Evolutionary conservation across 2,329 filamentous ascomycete species (phyloP), one percentile per base, ranked within the genome.

Genomic region (Akanthomyces lecanii): DNA sequence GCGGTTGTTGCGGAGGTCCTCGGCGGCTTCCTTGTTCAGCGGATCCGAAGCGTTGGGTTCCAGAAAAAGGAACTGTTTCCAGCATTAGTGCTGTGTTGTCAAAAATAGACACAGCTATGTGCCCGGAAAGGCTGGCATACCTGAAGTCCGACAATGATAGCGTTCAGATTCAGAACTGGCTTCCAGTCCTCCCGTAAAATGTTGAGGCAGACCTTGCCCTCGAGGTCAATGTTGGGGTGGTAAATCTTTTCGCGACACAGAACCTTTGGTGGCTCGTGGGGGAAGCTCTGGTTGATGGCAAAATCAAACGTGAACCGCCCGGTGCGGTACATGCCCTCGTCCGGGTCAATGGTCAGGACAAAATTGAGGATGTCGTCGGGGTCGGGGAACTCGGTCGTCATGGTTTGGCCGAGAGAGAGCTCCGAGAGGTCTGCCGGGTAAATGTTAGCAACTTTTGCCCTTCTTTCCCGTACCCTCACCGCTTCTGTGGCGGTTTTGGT

Each of bases 131-230:
- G 23, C 2, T 2, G 4, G 72, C 80, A 50, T 78, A 91, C 89
- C 85, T 93, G 91, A 73, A 99, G 79, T 48, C 95, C 95, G 60
- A 98, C 92, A 69, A 99, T 95, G 47, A 98, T 92, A 18, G 95
- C 93, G 73, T 98, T 97, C 74, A 99, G 77, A 75, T 98, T 98
- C 73, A 99, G 79, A 51, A 99, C 95, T 0, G 95, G 95, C 82
- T 98, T 99, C 95, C 95, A 99, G 79, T 99, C 95, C 79, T 99
- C 95, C 66, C 95, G 83, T 72, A 99, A 78, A 71, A 99, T 99
- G 76, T 99, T 99, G 72, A 99, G 79, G 80, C 95, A 99, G 66
- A 99, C 93, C 74, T 99, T 99, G 69, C 95, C 95, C 75, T 98
- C 92, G 47, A 97, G 84, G 73, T 99, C 95, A 74, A 99, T 99